Evolutionary conservation across 2,329 filamentous ascomycete genomes (phyloP), one percentile per base, ranked within the genome.

Genomic region (Cadophora gregata): DNA sequence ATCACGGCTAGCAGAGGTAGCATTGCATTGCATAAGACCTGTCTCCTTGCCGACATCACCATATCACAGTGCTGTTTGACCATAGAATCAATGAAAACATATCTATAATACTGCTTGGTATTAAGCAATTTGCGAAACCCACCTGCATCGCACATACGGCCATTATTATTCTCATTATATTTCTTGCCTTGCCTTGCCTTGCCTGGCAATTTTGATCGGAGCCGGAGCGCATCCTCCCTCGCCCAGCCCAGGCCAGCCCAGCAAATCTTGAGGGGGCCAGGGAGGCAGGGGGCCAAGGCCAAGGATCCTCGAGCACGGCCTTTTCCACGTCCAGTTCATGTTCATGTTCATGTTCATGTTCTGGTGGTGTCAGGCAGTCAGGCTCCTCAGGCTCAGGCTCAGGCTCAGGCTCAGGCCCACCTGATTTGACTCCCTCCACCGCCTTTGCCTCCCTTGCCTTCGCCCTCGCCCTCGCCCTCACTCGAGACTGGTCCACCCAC

Each of bases 101-200:
- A n/a, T n/a, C n/a, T n/a, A 14, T 14, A 33, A 61, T 38, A 59
- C 53, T 65, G 63, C 63, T 33, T 59, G 51, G 60, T 51, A 56
- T 53, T 59, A 56, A 59, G 51, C 27, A 47, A 63, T 53, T 63
- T 63, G 16, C 59, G 51, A 63, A 66, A 66, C 64, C 53, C 61
- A 64, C 50, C 29, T 47, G 42, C 19, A 47, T 21, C n/a, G 42
- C 19, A 47, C 42, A 21, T 9, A 42, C 5, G 8, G 8, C 36
- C 36, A 47, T 47, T 38, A 50, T 51, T 19, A 25, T 53, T 27
- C 25, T 19, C 42, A 25, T 53, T 27, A 14, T 12, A 9, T 19
- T 56, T 63, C 19, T 27, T 55, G 60, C 65, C 48, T 61, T 53
- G 24, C n/a, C n/a, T 42, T 64, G 62, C 62, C 38, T n/a, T n/a